These are phyloP conservation scores for Metschnikowia koreensis DNA, from an alignment of 805 yeast genomes.

Conservation along the genomic window DNA sequence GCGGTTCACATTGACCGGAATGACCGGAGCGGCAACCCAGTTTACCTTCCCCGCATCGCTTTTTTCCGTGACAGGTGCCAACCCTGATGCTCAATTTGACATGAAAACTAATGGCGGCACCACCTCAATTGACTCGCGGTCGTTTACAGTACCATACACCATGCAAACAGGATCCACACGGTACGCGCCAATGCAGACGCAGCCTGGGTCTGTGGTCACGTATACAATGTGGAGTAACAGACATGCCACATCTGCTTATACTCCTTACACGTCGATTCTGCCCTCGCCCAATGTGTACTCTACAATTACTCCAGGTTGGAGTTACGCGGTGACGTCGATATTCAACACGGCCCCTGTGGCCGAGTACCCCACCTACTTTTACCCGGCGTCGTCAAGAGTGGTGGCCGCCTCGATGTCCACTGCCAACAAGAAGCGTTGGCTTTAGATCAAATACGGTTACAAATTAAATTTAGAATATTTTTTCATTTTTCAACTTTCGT, in stretches of 20 bases:
- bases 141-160: slow-evolving; percentile 71
- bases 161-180: slow-evolving; percentile 74
- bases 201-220: slow-evolving; percentile 74
- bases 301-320: slow-evolving; percentile 85
- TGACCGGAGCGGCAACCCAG: slow-evolving; percentile 63
- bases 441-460: not conserved
- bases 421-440: slow-evolving; percentile 39
- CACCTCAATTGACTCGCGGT: slow-evolving; percentile 31
- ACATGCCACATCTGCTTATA: slow-evolving; percentile 64
- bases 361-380: slow-evolving; percentile 61
- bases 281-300: slow-evolving; percentile 49
- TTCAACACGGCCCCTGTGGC: slow-evolving; percentile 74
- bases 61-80: slow-evolving; percentile 39
- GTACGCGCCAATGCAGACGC: slow-evolving; percentile 91
- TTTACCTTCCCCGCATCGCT: slow-evolving; percentile 35
- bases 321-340: slow-evolving; percentile 60
- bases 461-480: not conserved
- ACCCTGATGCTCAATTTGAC: slow-evolving; percentile 43
- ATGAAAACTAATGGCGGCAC: slow-evolving; percentile 21
- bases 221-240: slow-evolving; percentile 62
- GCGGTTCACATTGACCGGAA: slow-evolving; percentile 63
- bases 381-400: slow-evolving; percentile 58
- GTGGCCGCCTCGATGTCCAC: slow-evolving; percentile 35
- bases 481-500: not conserved
- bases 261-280: slow-evolving; percentile 48